A percentile compares a stretch with the other conserved stretches of the same genome.
phyloP scores from a whole-genome alignment of 148 eudicot genomes.

The Gaultheria prostrata region DNA sequence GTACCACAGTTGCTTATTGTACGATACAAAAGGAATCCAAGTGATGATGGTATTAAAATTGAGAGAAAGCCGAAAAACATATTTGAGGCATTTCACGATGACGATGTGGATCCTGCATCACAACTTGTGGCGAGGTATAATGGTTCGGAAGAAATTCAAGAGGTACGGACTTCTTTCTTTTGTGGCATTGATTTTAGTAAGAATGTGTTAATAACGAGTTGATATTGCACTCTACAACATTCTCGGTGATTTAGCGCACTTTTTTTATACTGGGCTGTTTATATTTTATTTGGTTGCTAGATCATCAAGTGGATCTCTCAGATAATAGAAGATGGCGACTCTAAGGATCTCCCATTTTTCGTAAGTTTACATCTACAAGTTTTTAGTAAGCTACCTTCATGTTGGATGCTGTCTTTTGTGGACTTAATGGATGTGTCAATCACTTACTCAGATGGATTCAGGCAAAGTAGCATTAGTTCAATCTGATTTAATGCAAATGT shows the following conservation, averaged over 20 bases:
- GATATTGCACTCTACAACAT: background rate
- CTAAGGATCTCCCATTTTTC: constrained; percentile 78
- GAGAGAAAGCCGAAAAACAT: constrained; percentile 46
- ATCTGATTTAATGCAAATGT: constrained; percentile 5
- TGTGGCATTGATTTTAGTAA: constrained; percentile 1
- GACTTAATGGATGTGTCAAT: background rate
- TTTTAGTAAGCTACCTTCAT: background rate
- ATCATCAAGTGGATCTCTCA: constrained; percentile 83
- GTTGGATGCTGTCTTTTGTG: background rate
- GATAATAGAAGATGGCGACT: constrained; percentile 85
- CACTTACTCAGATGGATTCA: background rate
- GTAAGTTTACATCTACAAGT: constrained; percentile 42
- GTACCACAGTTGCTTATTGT: constrained; percentile 64
- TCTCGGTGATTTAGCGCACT: background rate
- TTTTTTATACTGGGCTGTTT: constrained; percentile 10
- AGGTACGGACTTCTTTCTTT: constrained; percentile 42
- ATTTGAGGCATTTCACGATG: constrained; percentile 43
- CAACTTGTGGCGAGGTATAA: constrained; percentile 81
- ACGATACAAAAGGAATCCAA: constrained; percentile 76
- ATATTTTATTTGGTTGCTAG: constrained; percentile 34
- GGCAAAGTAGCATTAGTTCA: background rate
- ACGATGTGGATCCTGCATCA: constrained; percentile 78
- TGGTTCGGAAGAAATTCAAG: constrained; percentile 62
- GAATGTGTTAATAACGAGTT: background rate
- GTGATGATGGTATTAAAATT: constrained; percentile 36